A percentile compares a stretch with the other conserved stretches of the same genome.
Conservation (phyloP, 345 rosid genomes). For the Geranium rotundifolium region DNA sequence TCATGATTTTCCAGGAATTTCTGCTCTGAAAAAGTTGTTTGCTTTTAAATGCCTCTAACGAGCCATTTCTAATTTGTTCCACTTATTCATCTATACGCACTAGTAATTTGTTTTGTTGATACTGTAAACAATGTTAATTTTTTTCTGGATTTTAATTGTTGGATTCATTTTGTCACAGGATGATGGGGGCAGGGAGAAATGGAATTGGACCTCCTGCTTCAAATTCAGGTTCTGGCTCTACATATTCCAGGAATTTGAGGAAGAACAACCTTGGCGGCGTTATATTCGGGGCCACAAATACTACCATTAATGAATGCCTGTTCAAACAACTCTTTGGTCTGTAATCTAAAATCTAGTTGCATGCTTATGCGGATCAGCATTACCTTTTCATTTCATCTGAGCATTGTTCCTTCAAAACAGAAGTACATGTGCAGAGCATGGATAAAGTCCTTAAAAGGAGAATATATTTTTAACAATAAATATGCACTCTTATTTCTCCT, state of each 20-base stretch:
- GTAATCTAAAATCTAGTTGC: constrained; percentile 12
- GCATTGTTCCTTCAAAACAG: neutral
- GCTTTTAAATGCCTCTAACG: too few relatives aligned
- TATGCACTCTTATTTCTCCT: neutral
- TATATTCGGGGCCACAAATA: constrained; percentile 56
- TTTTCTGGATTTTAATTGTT: neutral
- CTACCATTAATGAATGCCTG: constrained; percentile 49
- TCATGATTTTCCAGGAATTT: too few relatives aligned
- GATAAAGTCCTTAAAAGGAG: too few relatives aligned
- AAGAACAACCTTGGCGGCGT: constrained; percentile 56
- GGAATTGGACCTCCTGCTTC: constrained; percentile 7
- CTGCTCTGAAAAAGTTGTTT: neutral
- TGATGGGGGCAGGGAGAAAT: constrained; percentile 34
- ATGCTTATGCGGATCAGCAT: neutral
- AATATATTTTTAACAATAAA: neutral
- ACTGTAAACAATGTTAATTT: neutral
- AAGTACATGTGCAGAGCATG: too few relatives aligned
- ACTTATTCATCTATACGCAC: too few relatives aligned
- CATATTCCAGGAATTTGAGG: constrained; percentile 31
- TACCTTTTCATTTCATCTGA: neutral
- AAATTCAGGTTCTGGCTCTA: neutral
- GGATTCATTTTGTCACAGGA: constrained; percentile 15
- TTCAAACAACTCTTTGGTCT: constrained; percentile 55
- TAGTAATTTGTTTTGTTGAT: neutral
- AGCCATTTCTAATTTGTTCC: too few relatives aligned